Conservation (phyloP, 768 basidiomycete species). For the Neoboletus brunneissimus region DNA sequence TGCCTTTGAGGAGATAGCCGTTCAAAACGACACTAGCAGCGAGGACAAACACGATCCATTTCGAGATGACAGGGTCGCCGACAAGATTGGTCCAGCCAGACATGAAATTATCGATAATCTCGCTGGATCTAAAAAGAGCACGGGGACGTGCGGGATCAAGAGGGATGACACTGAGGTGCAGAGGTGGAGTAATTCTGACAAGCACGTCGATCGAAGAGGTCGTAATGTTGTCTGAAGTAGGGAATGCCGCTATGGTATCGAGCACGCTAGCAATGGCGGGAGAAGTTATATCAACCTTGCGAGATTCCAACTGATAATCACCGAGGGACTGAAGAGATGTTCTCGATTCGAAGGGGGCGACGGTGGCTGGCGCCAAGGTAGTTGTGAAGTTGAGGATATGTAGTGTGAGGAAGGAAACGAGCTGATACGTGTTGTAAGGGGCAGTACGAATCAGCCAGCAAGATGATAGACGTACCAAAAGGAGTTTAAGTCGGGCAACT, state of each 20-base stretch:
- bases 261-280: conserved; percentile 59
- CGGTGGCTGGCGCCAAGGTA: conserved; percentile 71
- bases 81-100: conserved; percentile 86
- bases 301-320: conserved; percentile 27
- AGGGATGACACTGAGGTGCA: conserved; percentile 50
- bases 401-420: conserved; percentile 85
- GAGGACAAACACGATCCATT: conserved; percentile 91
- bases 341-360: conserved; percentile 42
- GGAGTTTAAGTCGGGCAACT: conserved; percentile 81
- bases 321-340: conserved; percentile 9
- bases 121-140: conserved; percentile 38
- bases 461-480: conserved; percentile 55
- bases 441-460: not conserved
- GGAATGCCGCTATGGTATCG: conserved; percentile 47
- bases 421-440: conserved; percentile 38
- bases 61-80: conserved; percentile 89
- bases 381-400: conserved; percentile 93
- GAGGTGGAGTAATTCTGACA: conserved; percentile 61
- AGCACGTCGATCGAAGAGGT: conserved; percentile 41
- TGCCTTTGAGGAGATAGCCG: conserved; percentile 88
- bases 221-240: conserved; percentile 12
- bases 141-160: conserved; percentile 31
- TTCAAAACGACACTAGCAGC: conserved; percentile 87
- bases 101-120: conserved; percentile 83
- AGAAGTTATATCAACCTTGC: conserved; percentile 69